phyloP scores from a whole-genome alignment of 768 basidiomycete species.

The Tylopilus subfusipes region DNA sequence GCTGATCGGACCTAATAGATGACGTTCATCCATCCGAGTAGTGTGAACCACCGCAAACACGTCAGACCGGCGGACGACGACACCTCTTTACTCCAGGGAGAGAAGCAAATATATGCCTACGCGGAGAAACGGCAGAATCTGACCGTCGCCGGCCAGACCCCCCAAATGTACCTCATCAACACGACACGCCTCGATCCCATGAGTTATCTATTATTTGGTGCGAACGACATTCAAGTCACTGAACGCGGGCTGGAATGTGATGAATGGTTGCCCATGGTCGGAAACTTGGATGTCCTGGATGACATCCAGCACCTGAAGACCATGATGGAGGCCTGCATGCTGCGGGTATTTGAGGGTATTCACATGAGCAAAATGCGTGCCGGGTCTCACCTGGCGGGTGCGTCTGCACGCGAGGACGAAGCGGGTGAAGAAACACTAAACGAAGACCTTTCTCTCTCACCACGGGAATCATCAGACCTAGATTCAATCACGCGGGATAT shows the following conservation, averaged over 20 bases:
- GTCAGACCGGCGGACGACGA: slow-evolving; percentile 21
- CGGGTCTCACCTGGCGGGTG: slow-evolving; percentile 31
- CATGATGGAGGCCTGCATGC: slow-evolving; percentile 77
- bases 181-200: slow-evolving; percentile 86
- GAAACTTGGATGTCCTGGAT: slow-evolving; percentile 70
- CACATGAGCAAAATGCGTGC: slow-evolving; percentile 35
- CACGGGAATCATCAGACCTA: slow-evolving; percentile 70
- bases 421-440: slow-evolving; percentile 46
- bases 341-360: slow-evolving; percentile 89
- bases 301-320: slow-evolving; percentile 79
- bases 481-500: slow-evolving; percentile 71
- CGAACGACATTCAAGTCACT: slow-evolving; percentile 67
- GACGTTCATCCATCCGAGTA: slow-evolving; percentile 79
- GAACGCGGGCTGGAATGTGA: slow-evolving; percentile 81
- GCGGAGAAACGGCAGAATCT: slow-evolving; percentile 81
- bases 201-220: slow-evolving; percentile 89
- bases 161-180: slow-evolving; percentile 69
- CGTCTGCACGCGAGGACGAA: slow-evolving; percentile 48
- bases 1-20: slow-evolving; percentile 39
- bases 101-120: slow-evolving; percentile 79
- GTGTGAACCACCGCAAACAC: slow-evolving; percentile 75
- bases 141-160: slow-evolving; percentile 39
- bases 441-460: slow-evolving; percentile 53
- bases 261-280: slow-evolving; percentile 83
- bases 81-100: slow-evolving; percentile 29